These are phyloP conservation scores for Chytriomyces sp. DNA, from an alignment of 192 early-diverging fungal genomes.

Conservation along the genomic window DNA sequence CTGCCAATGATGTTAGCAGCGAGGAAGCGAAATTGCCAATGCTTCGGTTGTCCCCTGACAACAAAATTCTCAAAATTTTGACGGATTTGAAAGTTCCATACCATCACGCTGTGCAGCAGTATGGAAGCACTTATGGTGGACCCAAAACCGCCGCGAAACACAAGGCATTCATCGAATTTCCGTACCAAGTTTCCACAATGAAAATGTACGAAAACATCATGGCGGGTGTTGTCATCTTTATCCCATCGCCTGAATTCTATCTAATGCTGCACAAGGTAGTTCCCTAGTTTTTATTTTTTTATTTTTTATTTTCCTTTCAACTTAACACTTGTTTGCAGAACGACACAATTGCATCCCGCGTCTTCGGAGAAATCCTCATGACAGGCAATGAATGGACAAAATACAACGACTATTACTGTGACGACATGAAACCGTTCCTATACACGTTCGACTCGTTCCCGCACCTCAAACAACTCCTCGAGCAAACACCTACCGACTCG, in stretches of 20 bases:
- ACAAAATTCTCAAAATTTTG: neutral
- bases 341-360: neutral
- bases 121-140: neutral
- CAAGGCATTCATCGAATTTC: conserved; percentile 18
- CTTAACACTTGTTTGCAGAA: neutral
- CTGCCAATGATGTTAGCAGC: neutral
- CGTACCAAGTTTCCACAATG: conserved; percentile 21
- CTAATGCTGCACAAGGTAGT: neutral
- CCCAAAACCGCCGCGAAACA: conserved; percentile 15
- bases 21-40: neutral
- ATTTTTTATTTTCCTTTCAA: neutral
- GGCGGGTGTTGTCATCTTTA: neutral
- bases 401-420: conserved; percentile 14
- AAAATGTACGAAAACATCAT: conserved; percentile 21
- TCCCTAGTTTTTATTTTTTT: neutral
- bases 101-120: neutral
- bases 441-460: neutral
- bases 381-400: neutral
- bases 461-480: neutral
- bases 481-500: neutral
- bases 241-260: conserved; percentile 13
- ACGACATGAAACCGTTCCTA: neutral
- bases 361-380: neutral
- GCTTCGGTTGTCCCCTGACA: neutral
- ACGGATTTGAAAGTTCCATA: neutral